Conservation (phyloP, 1,139 yeast genomes). For the Debaryomyces fabryi region DNA sequence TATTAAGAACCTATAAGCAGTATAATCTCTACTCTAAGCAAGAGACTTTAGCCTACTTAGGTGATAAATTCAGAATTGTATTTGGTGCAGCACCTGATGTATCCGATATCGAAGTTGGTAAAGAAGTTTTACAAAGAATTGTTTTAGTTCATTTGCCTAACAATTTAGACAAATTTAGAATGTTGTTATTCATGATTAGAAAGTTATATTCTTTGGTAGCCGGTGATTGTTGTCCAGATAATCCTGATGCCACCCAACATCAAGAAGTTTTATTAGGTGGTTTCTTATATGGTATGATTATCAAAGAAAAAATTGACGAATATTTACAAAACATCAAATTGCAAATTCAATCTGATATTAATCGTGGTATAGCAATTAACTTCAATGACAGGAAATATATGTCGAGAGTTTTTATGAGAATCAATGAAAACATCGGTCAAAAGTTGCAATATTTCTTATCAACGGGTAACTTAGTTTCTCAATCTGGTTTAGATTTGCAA, state of each 20-base stretch:
- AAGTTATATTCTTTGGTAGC: constrained; percentile 93
- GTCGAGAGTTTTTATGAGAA: constrained; percentile 73
- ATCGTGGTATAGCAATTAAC: constrained; percentile 80
- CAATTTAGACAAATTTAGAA: constrained; percentile 76
- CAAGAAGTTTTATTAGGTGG: constrained; percentile 97
- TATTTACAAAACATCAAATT: constrained; percentile 71
- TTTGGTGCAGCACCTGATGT: constrained; percentile 88
- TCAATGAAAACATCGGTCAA: constrained; percentile 92
- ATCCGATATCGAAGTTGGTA: constrained; percentile 89
- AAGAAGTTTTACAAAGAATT: constrained; percentile 76
- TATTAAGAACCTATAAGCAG: constrained; percentile 82
- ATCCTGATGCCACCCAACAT: constrained; percentile 99
- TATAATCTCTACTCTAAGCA: constrained; percentile 78
- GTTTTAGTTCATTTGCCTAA: constrained; percentile 85
- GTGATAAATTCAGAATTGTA: constrained; percentile 93
- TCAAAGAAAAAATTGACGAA: constrained; percentile 95
- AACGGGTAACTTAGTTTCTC: constrained; percentile 96
- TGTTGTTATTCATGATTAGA: constrained; percentile 92
- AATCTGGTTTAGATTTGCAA: constrained; percentile 95
- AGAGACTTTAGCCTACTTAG: constrained; percentile 89
- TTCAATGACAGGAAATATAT: constrained; percentile 84
- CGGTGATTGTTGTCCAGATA: constrained; percentile 95
- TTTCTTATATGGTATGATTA: constrained; percentile 92
- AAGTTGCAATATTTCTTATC: constrained; percentile 92
- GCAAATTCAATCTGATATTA: constrained; percentile 79